Percentiles rank a stretch among this genome's conserved stretches.
Conservation (phyloP, 1,284 basidiomycete genomes). For the Salmacisia buchloeana region DNA sequence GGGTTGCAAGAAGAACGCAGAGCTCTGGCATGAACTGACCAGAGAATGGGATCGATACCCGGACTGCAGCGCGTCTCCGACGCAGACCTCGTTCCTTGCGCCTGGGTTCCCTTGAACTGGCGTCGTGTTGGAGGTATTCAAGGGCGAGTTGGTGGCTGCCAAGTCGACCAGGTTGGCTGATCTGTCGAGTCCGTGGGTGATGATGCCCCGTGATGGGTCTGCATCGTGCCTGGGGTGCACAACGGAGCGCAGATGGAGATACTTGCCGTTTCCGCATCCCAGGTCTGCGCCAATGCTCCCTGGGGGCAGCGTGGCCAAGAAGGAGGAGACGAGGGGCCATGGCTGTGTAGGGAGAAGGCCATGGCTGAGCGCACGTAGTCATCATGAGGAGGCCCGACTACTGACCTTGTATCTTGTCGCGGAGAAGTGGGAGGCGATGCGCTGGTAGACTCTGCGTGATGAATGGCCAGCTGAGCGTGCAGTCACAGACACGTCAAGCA, state of each 20-base stretch:
- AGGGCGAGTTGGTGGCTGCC: constrained; percentile 27
- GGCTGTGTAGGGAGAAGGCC: constrained; percentile 56
- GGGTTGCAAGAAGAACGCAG: not conserved
- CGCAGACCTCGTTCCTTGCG: constrained; percentile 37
- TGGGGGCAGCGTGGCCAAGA: constrained; percentile 67
- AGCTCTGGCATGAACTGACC: constrained; percentile 16
- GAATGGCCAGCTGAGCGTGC: not conserved
- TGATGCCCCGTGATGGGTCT: constrained; percentile 15
- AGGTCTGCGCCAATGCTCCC: constrained; percentile 85
- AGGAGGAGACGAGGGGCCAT: constrained; percentile 85
- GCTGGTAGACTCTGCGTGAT: constrained; percentile 66
- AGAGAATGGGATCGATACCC: constrained; percentile 31
- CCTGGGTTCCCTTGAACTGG: not conserved
- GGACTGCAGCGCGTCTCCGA: constrained; percentile 41
- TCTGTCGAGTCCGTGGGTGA: constrained; percentile 58
- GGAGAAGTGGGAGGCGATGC: constrained; percentile 86
- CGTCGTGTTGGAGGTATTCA: not conserved
- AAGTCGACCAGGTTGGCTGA: constrained; percentile 60
- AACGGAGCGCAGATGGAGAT: constrained; percentile 57
- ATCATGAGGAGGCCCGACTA: constrained; percentile 2
- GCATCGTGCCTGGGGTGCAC: not conserved
- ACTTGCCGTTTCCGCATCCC: constrained; percentile 97
- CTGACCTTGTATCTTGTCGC: constrained; percentile 84
- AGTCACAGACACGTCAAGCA: not conserved
- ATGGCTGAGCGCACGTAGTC: not conserved